phyloP scores from a whole-genome alignment of 768 basidiomycete species.

The Amanita molliuscula region DNA sequence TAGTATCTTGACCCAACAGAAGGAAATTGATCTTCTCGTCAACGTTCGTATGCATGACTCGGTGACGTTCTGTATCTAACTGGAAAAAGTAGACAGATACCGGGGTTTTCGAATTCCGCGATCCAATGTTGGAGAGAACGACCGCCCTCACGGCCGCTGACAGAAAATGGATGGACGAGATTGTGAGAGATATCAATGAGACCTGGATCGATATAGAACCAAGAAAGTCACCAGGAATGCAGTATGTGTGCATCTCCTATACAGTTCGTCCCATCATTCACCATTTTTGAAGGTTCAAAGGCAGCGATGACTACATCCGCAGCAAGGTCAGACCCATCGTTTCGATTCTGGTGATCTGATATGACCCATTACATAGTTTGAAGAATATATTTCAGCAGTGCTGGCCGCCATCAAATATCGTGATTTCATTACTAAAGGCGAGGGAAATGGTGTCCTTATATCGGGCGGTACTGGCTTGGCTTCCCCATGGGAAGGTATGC shows the following conservation, averaged over 20 bases:
- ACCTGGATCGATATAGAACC: constrained; percentile 65
- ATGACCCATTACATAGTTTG: constrained; percentile 42
- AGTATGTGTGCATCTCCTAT: constrained; percentile 31
- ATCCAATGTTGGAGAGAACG: constrained; percentile 69
- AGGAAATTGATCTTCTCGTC: constrained; percentile 83
- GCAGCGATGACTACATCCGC: constrained; percentile 91
- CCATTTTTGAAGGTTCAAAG: constrained; percentile 59
- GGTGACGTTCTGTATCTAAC: not conserved
- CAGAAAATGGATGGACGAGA: constrained; percentile 96
- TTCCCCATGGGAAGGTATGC: not conserved
- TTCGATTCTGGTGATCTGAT: not conserved
- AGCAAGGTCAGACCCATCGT: constrained; percentile 51
- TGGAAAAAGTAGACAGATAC: constrained; percentile 68
- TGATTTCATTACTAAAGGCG: constrained; percentile 69
- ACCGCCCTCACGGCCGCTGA: constrained; percentile 84
- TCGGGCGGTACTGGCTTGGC: constrained; percentile 46
- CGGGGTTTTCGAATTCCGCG: constrained; percentile 77
- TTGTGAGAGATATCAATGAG: constrained; percentile 78
- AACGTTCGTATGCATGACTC: constrained; percentile 43
- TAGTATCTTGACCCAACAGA: constrained; percentile 87
- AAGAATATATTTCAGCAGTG: constrained; percentile 88
- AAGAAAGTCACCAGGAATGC: constrained; percentile 43
- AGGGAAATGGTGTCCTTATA: constrained; percentile 53
- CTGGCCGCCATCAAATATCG: constrained; percentile 85
- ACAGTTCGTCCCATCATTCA: not conserved